phyloP scores from a whole-genome alignment of 2,329 filamentous ascomycete species.

The Pyrenochaeta sp. region DNA sequence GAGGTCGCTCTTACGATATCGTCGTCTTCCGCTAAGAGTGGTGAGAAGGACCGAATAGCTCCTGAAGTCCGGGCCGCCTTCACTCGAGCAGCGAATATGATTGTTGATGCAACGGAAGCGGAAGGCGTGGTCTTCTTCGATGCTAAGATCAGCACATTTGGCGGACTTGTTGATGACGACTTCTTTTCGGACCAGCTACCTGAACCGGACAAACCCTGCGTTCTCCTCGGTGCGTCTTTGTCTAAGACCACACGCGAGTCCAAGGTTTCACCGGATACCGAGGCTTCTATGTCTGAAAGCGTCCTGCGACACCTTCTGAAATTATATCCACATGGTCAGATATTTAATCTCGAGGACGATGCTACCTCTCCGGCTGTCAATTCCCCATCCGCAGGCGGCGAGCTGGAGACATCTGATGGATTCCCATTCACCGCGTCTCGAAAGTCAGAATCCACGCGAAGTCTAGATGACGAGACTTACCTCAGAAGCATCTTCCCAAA shows the following conservation, averaged over 20 bases:
- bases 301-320: slow-evolving; percentile 45
- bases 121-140: slow-evolving; percentile 51
- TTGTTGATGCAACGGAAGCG: slow-evolving; percentile 48
- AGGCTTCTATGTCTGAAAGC: slow-evolving; percentile 42
- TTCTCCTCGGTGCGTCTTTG: slow-evolving; percentile 38
- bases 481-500: slow-evolving; percentile 45
- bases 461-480: slow-evolving; percentile 45
- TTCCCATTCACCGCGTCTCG: slow-evolving; percentile 34
- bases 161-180: slow-evolving; percentile 48
- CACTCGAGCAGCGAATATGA: slow-evolving; percentile 48
- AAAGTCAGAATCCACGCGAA: slow-evolving; percentile 40
- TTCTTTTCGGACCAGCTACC: slow-evolving; percentile 39
- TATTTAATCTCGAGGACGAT: slow-evolving; percentile 50
- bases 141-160: slow-evolving; percentile 49
- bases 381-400: slow-evolving; percentile 24
- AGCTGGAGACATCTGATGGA: slow-evolving; percentile 25
- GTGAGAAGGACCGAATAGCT: slow-evolving; percentile 31
- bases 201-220: slow-evolving; percentile 46
- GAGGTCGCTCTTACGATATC: slow-evolving; percentile 33
- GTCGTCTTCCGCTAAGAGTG: slow-evolving; percentile 31
- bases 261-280: slow-evolving; percentile 11
- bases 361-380: slow-evolving; percentile 19
- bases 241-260: slow-evolving; percentile 25
- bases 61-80: slow-evolving; percentile 47
- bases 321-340: slow-evolving; percentile 47